These are phyloP conservation scores for Pelomyxa schiedti DNA, from an alignment of 78 protist genomes.

Conservation along the genomic window DNA sequence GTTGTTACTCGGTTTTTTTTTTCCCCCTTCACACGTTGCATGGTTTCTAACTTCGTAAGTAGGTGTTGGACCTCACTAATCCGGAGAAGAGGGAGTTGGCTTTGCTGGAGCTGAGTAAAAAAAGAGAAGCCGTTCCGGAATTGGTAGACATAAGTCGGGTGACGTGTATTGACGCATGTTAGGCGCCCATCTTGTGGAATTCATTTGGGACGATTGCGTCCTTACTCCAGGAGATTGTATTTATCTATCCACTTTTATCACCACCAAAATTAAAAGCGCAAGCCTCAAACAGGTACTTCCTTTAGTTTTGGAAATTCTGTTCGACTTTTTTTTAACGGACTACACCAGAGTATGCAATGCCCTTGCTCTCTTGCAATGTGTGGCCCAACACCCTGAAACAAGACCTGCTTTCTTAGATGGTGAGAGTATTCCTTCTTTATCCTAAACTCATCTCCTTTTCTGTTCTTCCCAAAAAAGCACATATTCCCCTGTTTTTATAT, in stretches of 20 bases:
- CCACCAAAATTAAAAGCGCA: constrained; percentile 87
- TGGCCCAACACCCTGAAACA: constrained; percentile 95
- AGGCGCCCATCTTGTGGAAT: constrained; percentile 93
- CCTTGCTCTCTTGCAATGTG: constrained; percentile 95
- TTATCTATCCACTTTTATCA: constrained; percentile 89
- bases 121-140: constrained; percentile 82
- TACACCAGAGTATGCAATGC: constrained; percentile 89
- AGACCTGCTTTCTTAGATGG: constrained; percentile 90
- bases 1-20: background rate
- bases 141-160: constrained; percentile 9
- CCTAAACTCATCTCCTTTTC: background rate
- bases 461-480: constrained; percentile 45
- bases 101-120: constrained; percentile 83
- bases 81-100: constrained; percentile 85
- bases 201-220: constrained; percentile 90
- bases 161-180: background rate
- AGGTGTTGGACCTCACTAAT: constrained; percentile 47
- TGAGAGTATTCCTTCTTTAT: background rate
- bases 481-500: constrained; percentile 94
- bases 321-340: no score
- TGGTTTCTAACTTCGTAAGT: background rate
- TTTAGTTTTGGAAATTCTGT: background rate
- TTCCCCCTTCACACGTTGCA: background rate
- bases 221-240: constrained; percentile 91
- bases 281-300: constrained; percentile 67